These are phyloP conservation scores for Starmera quercuum DNA, from an alignment of 805 yeast genomes.

Conservation along the genomic window DNA sequence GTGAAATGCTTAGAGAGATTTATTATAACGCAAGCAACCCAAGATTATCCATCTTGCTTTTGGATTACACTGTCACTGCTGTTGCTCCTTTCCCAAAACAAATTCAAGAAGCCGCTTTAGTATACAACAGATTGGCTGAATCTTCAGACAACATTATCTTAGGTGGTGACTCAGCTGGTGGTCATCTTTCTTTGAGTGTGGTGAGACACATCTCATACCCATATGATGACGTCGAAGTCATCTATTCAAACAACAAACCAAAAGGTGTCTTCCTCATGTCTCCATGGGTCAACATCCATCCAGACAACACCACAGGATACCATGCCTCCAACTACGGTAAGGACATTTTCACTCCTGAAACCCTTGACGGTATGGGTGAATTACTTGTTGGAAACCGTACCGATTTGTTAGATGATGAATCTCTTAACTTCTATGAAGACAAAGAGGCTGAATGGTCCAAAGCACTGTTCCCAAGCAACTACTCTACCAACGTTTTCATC, in stretches of 20 bases:
- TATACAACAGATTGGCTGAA: slow-evolving; percentile 12
- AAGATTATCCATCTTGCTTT: slow-evolving; percentile 14
- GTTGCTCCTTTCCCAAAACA: slow-evolving; percentile 18
- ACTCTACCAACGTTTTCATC: slow-evolving; percentile 1
- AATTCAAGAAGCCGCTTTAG: slow-evolving; percentile 14
- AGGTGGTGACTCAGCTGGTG: slow-evolving; percentile 27
- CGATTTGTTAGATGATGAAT: slow-evolving; percentile 1
- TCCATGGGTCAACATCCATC: slow-evolving; percentile 12
- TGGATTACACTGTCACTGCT: slow-evolving; percentile 23
- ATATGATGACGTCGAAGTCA: slow-evolving; percentile 1
- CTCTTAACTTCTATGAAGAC: slow-evolving; percentile 5
- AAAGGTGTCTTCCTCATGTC: slow-evolving; percentile 3
- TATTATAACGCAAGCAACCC: slow-evolving; percentile 3
- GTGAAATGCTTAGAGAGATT: slow-evolving; percentile 3
- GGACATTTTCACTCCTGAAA: slow-evolving; percentile 4
- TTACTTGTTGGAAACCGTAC: slow-evolving; percentile 1
- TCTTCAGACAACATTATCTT: slow-evolving; percentile 13
- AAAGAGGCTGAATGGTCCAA: slow-evolving; percentile 4
- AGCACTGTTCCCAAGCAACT: slow-evolving; percentile 2
- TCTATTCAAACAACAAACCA: not conserved
- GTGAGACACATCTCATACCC: slow-evolving; percentile 4
- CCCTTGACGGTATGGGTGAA: slow-evolving; percentile 4
- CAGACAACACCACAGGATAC: slow-evolving; percentile 2
- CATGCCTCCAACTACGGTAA: not conserved
- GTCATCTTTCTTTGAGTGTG: slow-evolving; percentile 16